Evolutionary conservation across 139 green algal species (phyloP), one percentile per base, ranked within the genome.

Genomic region (Asterochloris sp.): DNA sequence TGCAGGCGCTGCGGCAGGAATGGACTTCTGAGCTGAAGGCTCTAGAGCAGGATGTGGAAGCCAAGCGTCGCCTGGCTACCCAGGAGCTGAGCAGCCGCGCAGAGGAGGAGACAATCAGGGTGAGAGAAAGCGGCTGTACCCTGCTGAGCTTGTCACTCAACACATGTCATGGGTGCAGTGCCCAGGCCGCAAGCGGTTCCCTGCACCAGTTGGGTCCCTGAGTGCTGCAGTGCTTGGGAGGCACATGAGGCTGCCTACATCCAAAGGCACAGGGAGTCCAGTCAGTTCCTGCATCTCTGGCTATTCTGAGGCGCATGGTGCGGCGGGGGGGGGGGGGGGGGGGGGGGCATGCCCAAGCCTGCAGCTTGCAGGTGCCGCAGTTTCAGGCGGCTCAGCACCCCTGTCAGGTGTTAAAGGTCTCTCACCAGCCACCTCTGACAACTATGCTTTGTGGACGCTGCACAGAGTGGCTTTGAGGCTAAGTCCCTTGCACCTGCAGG

Each of bases 51-150:
- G 87, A 92, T 23, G 38, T 90, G 79, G 80, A 85, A 27, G 83
- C 85, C 75, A 86, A 83, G 66, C 79, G 80, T 14, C 77, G 76
- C 16, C 73, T 85, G 78, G 81, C 82, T 17, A 83, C 83, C 19
- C 74, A 85, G 66, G 76, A 85, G 38, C 62, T 92, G 11, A 86
- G 83, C 16, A 73, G 75, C 73, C 66, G 81, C 16, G 79, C 87
- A 73, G 85, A 92, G 82, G 86, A 91, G 38, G 86, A 92, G 73
- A 76, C 85, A 17, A 82, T 92, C 77, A 90, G 89, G 86, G 86
- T 87, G 10, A 63, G 69, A 17, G 26, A n/a, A n/a, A n/a, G n/a
- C n/a, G n/a, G n/a, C n/a, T n/a, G n/a, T n/a, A n/a, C n/a, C n/a
- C n/a, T n/a, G n/a, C n/a, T n/a, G n/a, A n/a, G n/a, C n/a, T n/a